Conservation (phyloP, 2,329 filamentous ascomycete species). For the Amylocarpus encephaloides region DNA sequence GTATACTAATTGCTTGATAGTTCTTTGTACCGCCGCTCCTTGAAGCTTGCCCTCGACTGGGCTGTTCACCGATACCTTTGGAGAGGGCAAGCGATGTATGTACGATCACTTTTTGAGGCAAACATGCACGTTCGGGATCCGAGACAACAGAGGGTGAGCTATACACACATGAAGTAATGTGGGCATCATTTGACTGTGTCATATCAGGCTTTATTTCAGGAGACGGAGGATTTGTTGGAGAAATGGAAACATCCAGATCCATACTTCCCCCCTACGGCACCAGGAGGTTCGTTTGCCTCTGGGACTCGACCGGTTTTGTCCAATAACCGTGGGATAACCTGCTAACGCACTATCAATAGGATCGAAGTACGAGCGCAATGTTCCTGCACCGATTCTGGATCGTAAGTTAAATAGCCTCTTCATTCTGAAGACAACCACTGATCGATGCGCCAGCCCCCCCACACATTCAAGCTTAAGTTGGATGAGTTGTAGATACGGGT, state of each 20-base stretch:
- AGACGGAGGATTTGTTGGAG: constrained; percentile 82
- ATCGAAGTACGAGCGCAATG: constrained; percentile 93
- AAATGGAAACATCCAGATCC: constrained; percentile 98
- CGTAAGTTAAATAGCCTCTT: constrained; percentile 52
- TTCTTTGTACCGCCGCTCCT: constrained; percentile 80
- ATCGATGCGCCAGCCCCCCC: constrained; percentile 24
- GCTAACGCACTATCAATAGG: constrained; percentile 43
- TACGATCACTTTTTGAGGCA: constrained; percentile 89
- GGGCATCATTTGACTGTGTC: constrained; percentile 9
- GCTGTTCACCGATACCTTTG: constrained; percentile 86
- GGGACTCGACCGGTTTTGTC: not conserved
- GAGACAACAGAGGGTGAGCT: constrained; percentile 65
- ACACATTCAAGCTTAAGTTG: constrained; percentile 19
- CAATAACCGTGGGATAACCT: constrained; percentile 1
- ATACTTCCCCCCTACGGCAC: constrained; percentile 81
- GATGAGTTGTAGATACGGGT: too few relatives aligned
- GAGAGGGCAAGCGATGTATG: constrained; percentile 94
- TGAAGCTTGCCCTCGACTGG: constrained; percentile 95
- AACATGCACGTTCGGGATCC: constrained; percentile 82
- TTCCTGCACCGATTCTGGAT: constrained; percentile 71
- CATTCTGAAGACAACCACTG: constrained; percentile 1
- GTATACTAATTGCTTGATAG: constrained; percentile 33
- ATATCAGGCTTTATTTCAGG: constrained; percentile 68
- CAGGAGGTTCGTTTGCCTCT: constrained; percentile 62
- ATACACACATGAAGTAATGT: not conserved